These are phyloP conservation scores for Nicotiana rustica DNA, from an alignment of 305 asterid genomes.

Conservation along the genomic window DNA sequence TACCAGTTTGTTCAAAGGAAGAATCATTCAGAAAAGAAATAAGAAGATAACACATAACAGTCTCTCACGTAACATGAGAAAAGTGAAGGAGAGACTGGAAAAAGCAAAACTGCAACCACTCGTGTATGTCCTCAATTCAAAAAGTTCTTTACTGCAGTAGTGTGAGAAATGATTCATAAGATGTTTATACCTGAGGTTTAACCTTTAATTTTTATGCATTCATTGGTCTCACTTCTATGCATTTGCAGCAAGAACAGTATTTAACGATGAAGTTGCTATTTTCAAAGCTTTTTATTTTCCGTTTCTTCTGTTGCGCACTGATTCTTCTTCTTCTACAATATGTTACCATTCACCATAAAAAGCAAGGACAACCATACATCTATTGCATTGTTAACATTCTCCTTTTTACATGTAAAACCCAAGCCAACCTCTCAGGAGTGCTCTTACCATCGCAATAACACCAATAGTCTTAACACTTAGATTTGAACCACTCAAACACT, in stretches of 20 bases:
- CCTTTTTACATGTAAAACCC: background rate
- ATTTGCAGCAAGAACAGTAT: background rate
- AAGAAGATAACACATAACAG: background rate
- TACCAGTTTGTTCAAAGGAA: constrained; percentile 33
- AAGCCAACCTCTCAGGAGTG: background rate
- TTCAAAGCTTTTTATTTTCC: background rate
- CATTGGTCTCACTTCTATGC: background rate
- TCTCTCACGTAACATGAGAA: background rate
- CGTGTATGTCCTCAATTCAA: background rate
- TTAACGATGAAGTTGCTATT: background rate
- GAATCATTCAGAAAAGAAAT: background rate
- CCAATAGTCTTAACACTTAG: background rate
- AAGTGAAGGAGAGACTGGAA: background rate
- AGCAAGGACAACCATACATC: background rate
- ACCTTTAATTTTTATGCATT: background rate
- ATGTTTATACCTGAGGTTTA: background rate
- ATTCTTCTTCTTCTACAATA: background rate
- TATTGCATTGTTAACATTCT: background rate
- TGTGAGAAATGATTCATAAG: background rate
- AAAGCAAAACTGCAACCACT: background rate
- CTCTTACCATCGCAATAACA: background rate
- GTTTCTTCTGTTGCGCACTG: background rate
- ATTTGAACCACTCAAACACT: background rate
- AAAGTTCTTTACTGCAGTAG: background rate
- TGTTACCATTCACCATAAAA: background rate